phyloP scores from a whole-genome alignment of 768 basidiomycete genomes.

The Plicaturopsis crispa region DNA sequence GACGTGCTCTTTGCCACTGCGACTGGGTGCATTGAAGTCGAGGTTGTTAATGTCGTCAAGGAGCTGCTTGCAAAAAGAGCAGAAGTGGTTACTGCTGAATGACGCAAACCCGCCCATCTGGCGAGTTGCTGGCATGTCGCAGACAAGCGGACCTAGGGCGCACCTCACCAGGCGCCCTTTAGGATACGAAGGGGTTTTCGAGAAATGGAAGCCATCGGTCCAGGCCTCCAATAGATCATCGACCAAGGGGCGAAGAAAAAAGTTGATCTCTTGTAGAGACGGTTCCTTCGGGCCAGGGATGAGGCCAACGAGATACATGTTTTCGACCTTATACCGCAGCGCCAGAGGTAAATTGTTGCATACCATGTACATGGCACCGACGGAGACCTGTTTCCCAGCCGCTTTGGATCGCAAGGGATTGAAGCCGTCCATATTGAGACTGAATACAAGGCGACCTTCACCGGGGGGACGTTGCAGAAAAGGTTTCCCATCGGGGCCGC shows the following conservation, averaged over 20 bases:
- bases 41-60: conserved; percentile 12
- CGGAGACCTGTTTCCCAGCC: conserved; percentile 17
- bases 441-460: conserved; percentile 16
- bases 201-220: conserved; percentile 14
- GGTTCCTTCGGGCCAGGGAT: conserved; percentile 24
- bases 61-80: conserved; percentile 19
- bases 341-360: conserved; percentile 25
- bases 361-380: conserved; percentile 23
- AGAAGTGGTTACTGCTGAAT: conserved; percentile 18
- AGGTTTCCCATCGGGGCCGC: conserved; percentile 17
- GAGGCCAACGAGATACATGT: conserved; percentile 23
- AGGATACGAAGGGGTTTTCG: conserved; percentile 4
- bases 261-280: conserved; percentile 19
- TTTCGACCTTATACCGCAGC: conserved; percentile 23
- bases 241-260: conserved; percentile 20
- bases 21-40: conserved; percentile 1
- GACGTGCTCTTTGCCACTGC: conserved; percentile 7
- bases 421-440: conserved; percentile 27
- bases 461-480: conserved; percentile 7
- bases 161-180: neutral
- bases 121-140: conserved; percentile 23
- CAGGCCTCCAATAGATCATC: conserved; percentile 15
- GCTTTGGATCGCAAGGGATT: conserved; percentile 19
- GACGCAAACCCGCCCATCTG: conserved; percentile 19
- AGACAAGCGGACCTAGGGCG: conserved; percentile 11